Evolutionary conservation across 2,329 filamentous ascomycete genomes (phyloP), one percentile per base, ranked within the genome.

Genomic region (Trichoderma simmonsii): DNA sequence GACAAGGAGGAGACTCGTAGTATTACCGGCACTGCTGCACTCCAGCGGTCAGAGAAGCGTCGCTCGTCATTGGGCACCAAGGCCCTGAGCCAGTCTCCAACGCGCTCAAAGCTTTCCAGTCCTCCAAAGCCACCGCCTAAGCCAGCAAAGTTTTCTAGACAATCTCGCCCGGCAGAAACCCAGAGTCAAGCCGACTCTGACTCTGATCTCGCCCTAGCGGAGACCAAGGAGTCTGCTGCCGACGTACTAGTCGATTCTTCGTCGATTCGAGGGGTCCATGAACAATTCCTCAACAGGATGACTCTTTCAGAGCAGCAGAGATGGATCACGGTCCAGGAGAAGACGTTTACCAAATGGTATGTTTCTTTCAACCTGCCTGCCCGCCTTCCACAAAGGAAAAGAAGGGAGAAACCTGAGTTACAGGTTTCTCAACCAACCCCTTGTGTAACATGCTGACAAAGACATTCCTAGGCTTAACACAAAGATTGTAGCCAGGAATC

Each of bases 301-400:
- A 89, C 88, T 72, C 89, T 85, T 80, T 83, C 86, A 75, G 88
- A 90, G 80, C 88, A 91, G 82, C 88, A 91, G 81, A 85, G 87
- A 81, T 92, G 90, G 90, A 87, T 92, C 77, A 90, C 86, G 80
- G 94, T 97, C 83, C 95, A 98, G 86, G 92, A 98, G 83, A 99
- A 98, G 88, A 99, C 96, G 32, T 99, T 99, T 83, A 97, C 95
- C 73, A 99, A 98, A 93, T 99, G 96, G 83, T 84, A 78, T 59
- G 77, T 43, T 26, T 62, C 28, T 34, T 65, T 48, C n/a, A 28
- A 34, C 15, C 26, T 63, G 11, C 57, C n/a, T 59, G 11, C n/a
- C 30, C 30, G 32, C 57, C 30, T 60, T n/a, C 28, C 30, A 21
- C 57, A 60, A 60, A 26, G 54, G 15, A 57, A 18, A 28, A 26